Evolutionary conservation across 2,329 filamentous ascomycete genomes (phyloP).

Genomic region (Monilinia fructigena): DNA sequence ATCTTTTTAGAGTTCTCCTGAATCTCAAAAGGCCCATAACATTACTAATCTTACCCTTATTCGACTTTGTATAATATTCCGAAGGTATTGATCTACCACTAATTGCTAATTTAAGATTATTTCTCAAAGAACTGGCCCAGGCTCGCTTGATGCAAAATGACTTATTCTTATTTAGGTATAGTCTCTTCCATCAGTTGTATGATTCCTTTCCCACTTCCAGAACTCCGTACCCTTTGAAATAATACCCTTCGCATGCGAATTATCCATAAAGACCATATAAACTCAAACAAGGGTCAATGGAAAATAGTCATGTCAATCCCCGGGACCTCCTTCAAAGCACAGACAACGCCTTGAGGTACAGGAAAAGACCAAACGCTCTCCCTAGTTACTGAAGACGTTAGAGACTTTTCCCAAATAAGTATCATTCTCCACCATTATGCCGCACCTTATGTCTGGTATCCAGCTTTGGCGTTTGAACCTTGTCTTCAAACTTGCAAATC

Average conservation of each 20-base stretch:
- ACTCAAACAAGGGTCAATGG: background rate
- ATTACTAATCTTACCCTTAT: conserved; percentile 1
- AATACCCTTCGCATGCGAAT: background rate
- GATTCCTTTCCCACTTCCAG: background rate
- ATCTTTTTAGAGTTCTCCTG: background rate
- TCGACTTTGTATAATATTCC: background rate
- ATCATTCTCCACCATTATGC: conserved; percentile 34
- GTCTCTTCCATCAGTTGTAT: background rate
- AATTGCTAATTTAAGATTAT: background rate
- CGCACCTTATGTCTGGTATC: conserved; percentile 36
- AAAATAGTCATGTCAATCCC: background rate
- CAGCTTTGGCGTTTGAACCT: conserved; percentile 33
- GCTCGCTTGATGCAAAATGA: background rate
- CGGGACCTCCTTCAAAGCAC: conserved; percentile 18
- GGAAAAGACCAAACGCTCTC: conserved; percentile 20
- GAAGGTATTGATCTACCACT: background rate
- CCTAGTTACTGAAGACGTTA: conserved; percentile 27
- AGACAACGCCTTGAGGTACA: conserved; percentile 30
- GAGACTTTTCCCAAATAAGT: conserved; percentile 27
- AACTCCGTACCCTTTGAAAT: background rate
- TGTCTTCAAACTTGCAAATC: conserved; percentile 30
- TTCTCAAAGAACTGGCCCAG: background rate
- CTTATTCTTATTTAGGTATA: background rate
- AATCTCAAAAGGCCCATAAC: conserved; percentile 7
- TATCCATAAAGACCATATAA: background rate